These are phyloP conservation scores for Pyrenochaeta sp. DNA, from an alignment of 2,329 filamentous ascomycete species.

Conservation along the genomic window DNA sequence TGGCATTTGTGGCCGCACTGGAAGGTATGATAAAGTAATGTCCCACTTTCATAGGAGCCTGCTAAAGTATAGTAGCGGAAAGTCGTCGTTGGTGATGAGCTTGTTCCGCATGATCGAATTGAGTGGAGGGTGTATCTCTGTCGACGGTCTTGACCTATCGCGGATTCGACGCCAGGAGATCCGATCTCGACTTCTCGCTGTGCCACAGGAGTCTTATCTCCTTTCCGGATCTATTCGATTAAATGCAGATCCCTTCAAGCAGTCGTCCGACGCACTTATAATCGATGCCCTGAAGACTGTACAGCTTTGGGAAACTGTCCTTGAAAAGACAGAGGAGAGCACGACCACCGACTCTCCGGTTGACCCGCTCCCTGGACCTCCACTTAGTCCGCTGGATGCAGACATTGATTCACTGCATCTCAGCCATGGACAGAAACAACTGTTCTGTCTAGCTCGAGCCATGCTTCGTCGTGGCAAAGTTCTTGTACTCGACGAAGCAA, in stretches of 20 bases:
- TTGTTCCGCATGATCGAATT: conserved; percentile 61
- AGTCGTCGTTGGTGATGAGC: conserved; percentile 59
- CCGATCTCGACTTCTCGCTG: conserved; percentile 56
- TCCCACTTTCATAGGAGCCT: too few relatives aligned
- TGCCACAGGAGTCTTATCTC: conserved; percentile 64
- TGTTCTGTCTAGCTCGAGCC: conserved; percentile 70
- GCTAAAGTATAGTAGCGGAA: conserved; percentile 51
- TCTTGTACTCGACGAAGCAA: conserved; percentile 46
- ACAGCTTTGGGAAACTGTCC: conserved; percentile 54
- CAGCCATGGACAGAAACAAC: conserved; percentile 65
- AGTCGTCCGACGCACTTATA: conserved; percentile 51
- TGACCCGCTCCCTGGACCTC: too few relatives aligned
- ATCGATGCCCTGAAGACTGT: conserved; percentile 56
- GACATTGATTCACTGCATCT: conserved; percentile 43
- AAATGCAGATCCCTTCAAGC: conserved; percentile 58
- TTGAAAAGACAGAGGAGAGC: conserved; percentile 39
- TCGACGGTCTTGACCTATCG: conserved; percentile 60
- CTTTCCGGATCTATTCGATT: conserved; percentile 58
- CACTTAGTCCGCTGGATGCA: conserved; percentile 33
- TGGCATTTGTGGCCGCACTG: conserved; percentile 64
- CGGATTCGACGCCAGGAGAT: conserved; percentile 54
- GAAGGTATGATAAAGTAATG: conserved; percentile 17
- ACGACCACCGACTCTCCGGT: conserved; percentile 22
- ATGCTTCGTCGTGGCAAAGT: conserved; percentile 54
- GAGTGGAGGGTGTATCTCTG: conserved; percentile 52